These are phyloP conservation scores for Phytophthora europaea DNA, from an alignment of 352 stramenopile species.

Conservation along the genomic window DNA sequence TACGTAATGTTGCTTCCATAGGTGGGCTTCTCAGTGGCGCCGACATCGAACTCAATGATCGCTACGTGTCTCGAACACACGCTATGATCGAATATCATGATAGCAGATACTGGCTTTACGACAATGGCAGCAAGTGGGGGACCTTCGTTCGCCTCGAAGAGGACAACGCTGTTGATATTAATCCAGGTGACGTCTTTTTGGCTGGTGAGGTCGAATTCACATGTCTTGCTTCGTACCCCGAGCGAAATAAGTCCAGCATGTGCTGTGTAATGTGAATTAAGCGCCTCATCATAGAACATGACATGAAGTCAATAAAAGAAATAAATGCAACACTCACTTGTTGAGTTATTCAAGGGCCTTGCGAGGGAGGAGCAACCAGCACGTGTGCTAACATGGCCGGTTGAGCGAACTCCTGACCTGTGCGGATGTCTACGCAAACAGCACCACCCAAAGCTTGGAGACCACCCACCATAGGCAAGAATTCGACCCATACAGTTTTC, in stretches of 20 bases:
- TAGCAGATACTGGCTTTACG: conserved; percentile 77
- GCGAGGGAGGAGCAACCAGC: conserved; percentile 47
- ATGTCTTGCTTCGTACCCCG: conserved; percentile 68
- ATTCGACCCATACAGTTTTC: conserved; percentile 62
- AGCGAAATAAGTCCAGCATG: conserved; percentile 62
- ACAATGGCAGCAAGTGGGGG: conserved; percentile 73
- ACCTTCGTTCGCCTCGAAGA: conserved; percentile 83
- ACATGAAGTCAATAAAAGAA: not conserved
- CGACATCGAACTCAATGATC: conserved; percentile 80
- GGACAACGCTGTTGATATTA: conserved; percentile 69
- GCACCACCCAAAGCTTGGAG: conserved; percentile 70
- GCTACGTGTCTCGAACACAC: conserved; percentile 64
- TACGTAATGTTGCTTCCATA: conserved; percentile 71
- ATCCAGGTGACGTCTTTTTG: conserved; percentile 75
- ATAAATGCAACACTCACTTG: not conserved
- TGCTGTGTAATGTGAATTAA: conserved; percentile 58
- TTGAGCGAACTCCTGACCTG: conserved; percentile 70
- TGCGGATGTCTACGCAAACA: conserved; percentile 76
- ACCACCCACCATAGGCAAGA: conserved; percentile 73
- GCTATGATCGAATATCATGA: conserved; percentile 83
- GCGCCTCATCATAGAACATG: conserved; percentile 24
- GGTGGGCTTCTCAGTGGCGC: conserved; percentile 61
- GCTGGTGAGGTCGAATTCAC: conserved; percentile 84
- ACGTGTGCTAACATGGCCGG: conserved; percentile 58
- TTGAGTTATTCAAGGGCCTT: conserved; percentile 27